Conservation (phyloP, 768 basidiomycete species). For the Trametes coccinea region DNA sequence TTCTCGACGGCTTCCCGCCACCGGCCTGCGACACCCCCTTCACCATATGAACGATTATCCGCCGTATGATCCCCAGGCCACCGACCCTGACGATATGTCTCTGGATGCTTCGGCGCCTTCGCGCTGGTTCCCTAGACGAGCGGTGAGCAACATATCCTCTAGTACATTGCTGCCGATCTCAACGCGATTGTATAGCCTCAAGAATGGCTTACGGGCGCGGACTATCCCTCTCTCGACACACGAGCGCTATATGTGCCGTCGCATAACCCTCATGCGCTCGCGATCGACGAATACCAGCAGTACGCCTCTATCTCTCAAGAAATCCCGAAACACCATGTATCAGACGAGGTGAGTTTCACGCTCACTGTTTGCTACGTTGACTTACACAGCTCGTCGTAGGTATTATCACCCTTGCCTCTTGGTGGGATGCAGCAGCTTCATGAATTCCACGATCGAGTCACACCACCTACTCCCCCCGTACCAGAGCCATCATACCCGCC, state of each 20-base stretch:
- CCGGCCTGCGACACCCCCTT: not conserved
- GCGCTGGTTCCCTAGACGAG: not conserved
- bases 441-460: not conserved
- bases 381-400: not conserved
- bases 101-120: not conserved
- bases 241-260: not conserved
- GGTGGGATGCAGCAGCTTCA: not conserved
- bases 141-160: no score
- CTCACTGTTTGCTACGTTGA: not conserved
- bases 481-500: not conserved
- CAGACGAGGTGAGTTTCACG: not conserved
- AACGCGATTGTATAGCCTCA: no score
- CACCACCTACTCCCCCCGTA: constrained; percentile 1
- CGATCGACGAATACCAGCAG: not conserved
- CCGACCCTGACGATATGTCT: not conserved
- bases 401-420: constrained; percentile 10
- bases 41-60: constrained; percentile 3
- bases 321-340: not conserved
- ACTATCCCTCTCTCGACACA: no score
- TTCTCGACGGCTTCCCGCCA: not conserved
- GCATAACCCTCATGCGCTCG: not conserved
- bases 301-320: not conserved
- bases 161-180: no score
- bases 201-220: no score
- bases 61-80: not conserved